phyloP scores from a whole-genome alignment of 2,329 filamentous ascomycete species.

The Tolypocladium endophyticum region DNA sequence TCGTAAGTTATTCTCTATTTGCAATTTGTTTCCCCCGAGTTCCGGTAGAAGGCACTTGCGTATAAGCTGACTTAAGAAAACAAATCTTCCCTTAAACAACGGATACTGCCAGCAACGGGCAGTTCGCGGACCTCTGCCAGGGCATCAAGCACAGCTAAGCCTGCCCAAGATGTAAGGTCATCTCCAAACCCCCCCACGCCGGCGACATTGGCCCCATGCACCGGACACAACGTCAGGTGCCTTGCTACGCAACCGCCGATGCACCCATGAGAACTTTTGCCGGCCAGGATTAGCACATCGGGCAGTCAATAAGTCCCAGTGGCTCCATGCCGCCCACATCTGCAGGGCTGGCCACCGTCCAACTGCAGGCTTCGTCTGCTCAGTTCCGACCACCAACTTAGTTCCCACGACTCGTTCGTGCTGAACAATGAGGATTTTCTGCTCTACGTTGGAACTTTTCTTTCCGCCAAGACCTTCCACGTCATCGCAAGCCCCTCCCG shows the following conservation, averaged over 20 bases:
- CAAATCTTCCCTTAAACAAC: no score
- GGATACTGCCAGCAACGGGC: no score
- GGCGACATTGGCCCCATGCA: no score
- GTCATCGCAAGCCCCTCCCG: not conserved
- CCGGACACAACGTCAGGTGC: not conserved
- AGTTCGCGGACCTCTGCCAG: no score
- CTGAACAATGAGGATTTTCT: not conserved
- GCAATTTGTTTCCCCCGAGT: no score
- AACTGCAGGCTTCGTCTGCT: not conserved
- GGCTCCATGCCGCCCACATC: not conserved
- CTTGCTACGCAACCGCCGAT: not conserved
- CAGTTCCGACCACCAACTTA: not conserved
- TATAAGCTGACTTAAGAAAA: no score
- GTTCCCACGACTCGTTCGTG: not conserved
- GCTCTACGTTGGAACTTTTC: not conserved
- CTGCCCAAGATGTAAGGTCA: no score
- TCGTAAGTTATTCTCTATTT: no score
- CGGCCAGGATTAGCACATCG: not conserved
- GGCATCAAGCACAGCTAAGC: no score
- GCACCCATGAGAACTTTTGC: not conserved
- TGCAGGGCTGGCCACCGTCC: not conserved
- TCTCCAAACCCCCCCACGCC: no score
- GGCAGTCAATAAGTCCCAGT: not conserved
- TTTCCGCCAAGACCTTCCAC: not conserved
- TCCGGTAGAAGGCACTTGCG: no score